Conservation (phyloP, 306 rosid genomes). For the Rosa persica region DNA sequence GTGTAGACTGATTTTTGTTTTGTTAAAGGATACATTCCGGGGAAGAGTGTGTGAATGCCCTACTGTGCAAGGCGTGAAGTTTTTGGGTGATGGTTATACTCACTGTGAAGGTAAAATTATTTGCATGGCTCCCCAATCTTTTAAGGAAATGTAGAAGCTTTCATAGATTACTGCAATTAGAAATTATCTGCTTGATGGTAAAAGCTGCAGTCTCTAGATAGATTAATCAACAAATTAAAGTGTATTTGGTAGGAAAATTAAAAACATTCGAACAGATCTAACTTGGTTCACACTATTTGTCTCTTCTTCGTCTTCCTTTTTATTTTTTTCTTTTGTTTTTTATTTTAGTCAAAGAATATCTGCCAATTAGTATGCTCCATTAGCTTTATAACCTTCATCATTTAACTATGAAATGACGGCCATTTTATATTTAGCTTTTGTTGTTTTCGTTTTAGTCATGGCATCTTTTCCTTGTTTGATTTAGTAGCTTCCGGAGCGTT, state of each 20-base stretch:
- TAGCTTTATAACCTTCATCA: neutral
- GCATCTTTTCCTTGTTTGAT: conserved; percentile 15
- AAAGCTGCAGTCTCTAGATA: conserved; percentile 5
- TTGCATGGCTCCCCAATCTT: conserved; percentile 10
- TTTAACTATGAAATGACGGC: conserved; percentile 3
- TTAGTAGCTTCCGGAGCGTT: conserved; percentile 76
- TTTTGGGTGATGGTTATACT: conserved; percentile 85
- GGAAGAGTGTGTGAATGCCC: conserved; percentile 99
- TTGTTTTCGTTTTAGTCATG: neutral
- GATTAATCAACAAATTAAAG: neutral
- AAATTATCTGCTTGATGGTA: neutral
- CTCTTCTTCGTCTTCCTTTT: neutral
- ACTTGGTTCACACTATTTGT: neutral
- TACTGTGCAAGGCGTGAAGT: conserved; percentile 71
- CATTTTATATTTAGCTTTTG: neutral
- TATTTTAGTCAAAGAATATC: neutral
- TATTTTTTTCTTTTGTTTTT: neutral
- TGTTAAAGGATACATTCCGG: conserved; percentile 76
- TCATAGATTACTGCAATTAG: neutral
- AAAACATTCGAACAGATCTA: neutral
- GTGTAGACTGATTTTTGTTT: conserved; percentile 22
- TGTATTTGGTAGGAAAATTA: neutral
- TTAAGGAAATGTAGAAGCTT: neutral
- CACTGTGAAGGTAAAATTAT: conserved; percentile 80
- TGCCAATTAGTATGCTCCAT: too few species aligned